phyloP scores from a whole-genome alignment of 2,329 filamentous ascomycete species.

The Phialemonium atrogriseum region DNA sequence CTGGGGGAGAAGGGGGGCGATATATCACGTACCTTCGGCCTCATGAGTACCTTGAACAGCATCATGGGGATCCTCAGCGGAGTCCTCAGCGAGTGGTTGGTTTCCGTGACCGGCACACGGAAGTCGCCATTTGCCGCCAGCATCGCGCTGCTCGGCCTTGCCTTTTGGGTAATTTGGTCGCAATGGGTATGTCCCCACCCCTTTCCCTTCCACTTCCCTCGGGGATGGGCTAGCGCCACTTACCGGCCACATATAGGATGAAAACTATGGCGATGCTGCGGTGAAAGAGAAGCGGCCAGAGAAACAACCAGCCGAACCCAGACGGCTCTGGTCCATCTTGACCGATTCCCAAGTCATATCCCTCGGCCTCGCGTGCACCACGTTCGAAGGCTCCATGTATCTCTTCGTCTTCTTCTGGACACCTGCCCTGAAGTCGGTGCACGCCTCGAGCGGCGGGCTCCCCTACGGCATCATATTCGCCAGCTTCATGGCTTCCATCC shows the following conservation, averaged over 20 bases:
- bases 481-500: slow-evolving; percentile 48
- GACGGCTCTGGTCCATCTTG: slow-evolving; percentile 13
- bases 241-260: slow-evolving; percentile 33
- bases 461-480: slow-evolving; percentile 40
- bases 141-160: slow-evolving; percentile 29
- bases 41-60: slow-evolving; percentile 43
- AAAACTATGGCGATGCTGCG: slow-evolving; percentile 36
- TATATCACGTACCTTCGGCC: slow-evolving; percentile 40
- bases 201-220: not conserved
- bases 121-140: slow-evolving; percentile 38
- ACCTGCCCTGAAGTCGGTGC: slow-evolving; percentile 35
- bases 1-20: slow-evolving; percentile 30
- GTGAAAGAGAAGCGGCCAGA: slow-evolving; percentile 10
- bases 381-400: slow-evolving; percentile 52
- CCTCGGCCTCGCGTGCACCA: slow-evolving; percentile 41
- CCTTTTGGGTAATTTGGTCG: slow-evolving; percentile 33
- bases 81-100: slow-evolving; percentile 41
- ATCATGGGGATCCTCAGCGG: slow-evolving; percentile 46
- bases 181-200: slow-evolving; percentile 33
- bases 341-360: slow-evolving; percentile 38
- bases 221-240: not conserved
- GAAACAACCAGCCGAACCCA: slow-evolving; percentile 3
- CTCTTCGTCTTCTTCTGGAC: slow-evolving; percentile 52
- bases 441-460: slow-evolving; percentile 14
- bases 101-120: slow-evolving; percentile 35